Base-by-base conservation (phyloP, 129 eudicot species). In the Oenanthe sinensis region DNA sequence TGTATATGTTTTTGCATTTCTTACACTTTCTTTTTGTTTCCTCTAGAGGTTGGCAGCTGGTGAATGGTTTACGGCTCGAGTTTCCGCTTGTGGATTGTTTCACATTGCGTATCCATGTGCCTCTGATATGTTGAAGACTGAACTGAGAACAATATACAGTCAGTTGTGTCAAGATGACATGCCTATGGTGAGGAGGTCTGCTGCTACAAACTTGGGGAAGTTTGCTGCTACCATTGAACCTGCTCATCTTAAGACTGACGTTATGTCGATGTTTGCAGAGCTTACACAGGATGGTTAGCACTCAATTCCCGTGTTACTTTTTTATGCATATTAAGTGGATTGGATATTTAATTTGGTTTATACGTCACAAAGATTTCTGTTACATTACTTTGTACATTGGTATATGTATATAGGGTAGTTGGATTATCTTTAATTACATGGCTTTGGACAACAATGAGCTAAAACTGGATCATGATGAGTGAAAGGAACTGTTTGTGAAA, bases 121-220 rank as follows among this genome's bases (percentile, higher is more conserved):
- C 47, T 82, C 99, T 5, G 96, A 92, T 68, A 49, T 75, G 74
- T 85, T 92, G 82, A 95, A 92, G 87, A 81, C 95, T 17, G 99
- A 95, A 82, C 68, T 95, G 63, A 85, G 97, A 80, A 85, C 96
- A 24, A 88, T 95, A 30, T 95, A 90, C 81, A 86, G 88, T 78
- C 99, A 95, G 85, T 75, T 95, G 81, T 95, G 97, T 86, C 99
- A 91, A 83, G 99, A 95, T 87, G 99, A 95, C 79, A 92, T 92
- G 97, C 99, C 99, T 11, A 95, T 95, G 99, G 99, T 92, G 87
- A 90, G 99, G 85, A 95, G 99, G 84, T 91, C 99, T 45, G 97
- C 97, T 60, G 91, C 98, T 76, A 90, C 97, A 33, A 94, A 90
- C 82, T 85, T 94, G 86, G 98, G 98, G 76, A 94, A 94, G 84